Base-by-base conservation (phyloP, 768 basidiomycete species). In the Roridomyces roridus region DNA sequence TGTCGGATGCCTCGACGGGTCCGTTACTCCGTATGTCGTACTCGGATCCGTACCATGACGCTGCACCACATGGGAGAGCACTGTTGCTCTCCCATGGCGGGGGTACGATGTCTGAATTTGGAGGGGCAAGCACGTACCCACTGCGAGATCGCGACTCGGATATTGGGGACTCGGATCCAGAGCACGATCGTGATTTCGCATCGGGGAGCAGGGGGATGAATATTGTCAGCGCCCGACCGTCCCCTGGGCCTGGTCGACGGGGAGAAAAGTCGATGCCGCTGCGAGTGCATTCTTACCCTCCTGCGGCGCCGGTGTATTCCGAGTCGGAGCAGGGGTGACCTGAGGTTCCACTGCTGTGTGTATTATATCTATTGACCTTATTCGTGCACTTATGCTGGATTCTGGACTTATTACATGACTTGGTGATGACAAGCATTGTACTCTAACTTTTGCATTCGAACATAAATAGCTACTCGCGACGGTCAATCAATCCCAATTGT, bases 231-330 rank as follows among this genome's bases (percentile, higher is more conserved):
- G 8, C 34, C 57, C 8, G 20, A 21, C 11, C 20, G 37, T 24
- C 31, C 15, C 9, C 40, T 42, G 18, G 31, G 17, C 9, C 15
- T 11, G 17, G 2, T 17, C 17, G 18, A n/a, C 46, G 18, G 15
- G 6, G 31, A 10, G 51, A 59, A 40, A 59, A 54, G 41, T 10
- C 46, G 11, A 31, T n/a, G 6, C 58, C 51, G 21, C 6, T 46
- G 21, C 51, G 58, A 15, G 44, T 34, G 15, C 28, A 49, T 20
- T 20, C 17, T 25, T 39, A 44, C n/a, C 26, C 51, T 1, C 51
- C 57, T 17, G 58, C 51, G 5, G 51, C 58, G 28, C 57, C 58
- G 1, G 51, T 47, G 41, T 59, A 59, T 24, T 36, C 39, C 9
- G 55, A 56, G 35, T 34, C 31, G 31, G 31, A 34, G 15, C 31